phyloP scores from a whole-genome alignment of 495 filamentous ascomycete genomes.

The Pseudomonodictys pantanalensis region DNA sequence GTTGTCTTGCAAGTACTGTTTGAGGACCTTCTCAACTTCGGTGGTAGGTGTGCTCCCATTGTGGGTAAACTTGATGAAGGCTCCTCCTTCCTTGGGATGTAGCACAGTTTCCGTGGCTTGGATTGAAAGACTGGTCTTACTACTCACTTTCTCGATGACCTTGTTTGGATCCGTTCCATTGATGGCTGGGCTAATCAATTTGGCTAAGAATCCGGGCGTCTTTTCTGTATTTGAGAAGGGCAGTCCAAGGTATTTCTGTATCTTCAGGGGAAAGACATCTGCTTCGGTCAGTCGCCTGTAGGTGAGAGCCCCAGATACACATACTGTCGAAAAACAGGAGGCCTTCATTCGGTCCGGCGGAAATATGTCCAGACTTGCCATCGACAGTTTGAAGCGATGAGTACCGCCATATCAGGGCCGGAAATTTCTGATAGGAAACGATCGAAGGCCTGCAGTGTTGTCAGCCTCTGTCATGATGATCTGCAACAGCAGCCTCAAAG shows the following conservation, averaged over 20 bases:
- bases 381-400: slow-evolving; percentile 44
- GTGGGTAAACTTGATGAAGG: slow-evolving; percentile 83
- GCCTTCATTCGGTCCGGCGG: slow-evolving; percentile 64
- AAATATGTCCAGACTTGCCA: slow-evolving; percentile 72
- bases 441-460: neutral
- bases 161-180: slow-evolving; percentile 62
- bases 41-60: slow-evolving; percentile 49
- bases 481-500: too few species aligned
- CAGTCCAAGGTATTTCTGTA: slow-evolving; percentile 63
- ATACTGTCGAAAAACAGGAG: slow-evolving; percentile 88
- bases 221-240: slow-evolving; percentile 56
- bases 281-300: neutral
- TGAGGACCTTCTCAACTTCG: slow-evolving; percentile 58
- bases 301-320: slow-evolving; percentile 27
- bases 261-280: slow-evolving; percentile 82
- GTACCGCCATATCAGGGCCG: neutral
- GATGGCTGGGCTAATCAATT: slow-evolving; percentile 57
- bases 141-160: slow-evolving; percentile 45
- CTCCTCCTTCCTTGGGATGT: slow-evolving; percentile 84
- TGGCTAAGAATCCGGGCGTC: slow-evolving; percentile 58
- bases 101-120: slow-evolving; percentile 76
- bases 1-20: slow-evolving; percentile 59
- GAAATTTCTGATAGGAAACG: neutral
- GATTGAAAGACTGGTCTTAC: slow-evolving; percentile 48
- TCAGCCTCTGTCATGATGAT: neutral